These are phyloP conservation scores for Entophlyctis luteolus DNA, from an alignment of 192 early-diverging fungal genomes.

Conservation along the genomic window DNA sequence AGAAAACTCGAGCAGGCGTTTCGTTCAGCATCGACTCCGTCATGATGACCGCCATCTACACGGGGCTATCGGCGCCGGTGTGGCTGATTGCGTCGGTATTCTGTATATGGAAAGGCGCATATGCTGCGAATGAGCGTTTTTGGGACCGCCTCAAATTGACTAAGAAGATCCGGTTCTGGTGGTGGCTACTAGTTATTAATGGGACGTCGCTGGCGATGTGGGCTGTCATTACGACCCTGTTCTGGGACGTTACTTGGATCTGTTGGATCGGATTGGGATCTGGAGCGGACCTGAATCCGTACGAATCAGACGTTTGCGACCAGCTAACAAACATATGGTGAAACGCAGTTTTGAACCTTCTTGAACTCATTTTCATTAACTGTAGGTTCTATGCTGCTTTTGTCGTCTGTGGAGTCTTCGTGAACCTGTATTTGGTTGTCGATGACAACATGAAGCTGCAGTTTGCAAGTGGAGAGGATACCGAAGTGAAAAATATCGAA, in stretches of 20 bases:
- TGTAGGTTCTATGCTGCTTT: conserved; percentile 4
- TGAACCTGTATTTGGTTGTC: conserved; percentile 7
- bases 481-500: neutral
- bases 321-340: conserved; percentile 26
- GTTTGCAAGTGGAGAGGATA: neutral
- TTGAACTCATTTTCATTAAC: neutral
- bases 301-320: neutral
- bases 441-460: conserved; percentile 6
- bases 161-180: conserved; percentile 15
- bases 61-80: neutral
- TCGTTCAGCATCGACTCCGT: neutral
- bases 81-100: neutral
- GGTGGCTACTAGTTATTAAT: conserved; percentile 16
- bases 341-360: neutral
- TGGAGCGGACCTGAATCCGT: conserved; percentile 23
- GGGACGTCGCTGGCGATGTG: neutral
- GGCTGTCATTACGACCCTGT: conserved; percentile 22
- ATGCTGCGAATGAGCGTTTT: neutral
- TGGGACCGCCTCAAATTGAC: neutral
- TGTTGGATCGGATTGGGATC: conserved; percentile 18
- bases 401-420: neutral
- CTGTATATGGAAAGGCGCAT: neutral
- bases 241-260: conserved; percentile 23
- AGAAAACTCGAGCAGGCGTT: neutral
- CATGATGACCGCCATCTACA: conserved; percentile 1